Evolutionary conservation across 306 rosid species (phyloP), one percentile per base, ranked within the genome.

Genomic region (Dryas alaskensis): DNA sequence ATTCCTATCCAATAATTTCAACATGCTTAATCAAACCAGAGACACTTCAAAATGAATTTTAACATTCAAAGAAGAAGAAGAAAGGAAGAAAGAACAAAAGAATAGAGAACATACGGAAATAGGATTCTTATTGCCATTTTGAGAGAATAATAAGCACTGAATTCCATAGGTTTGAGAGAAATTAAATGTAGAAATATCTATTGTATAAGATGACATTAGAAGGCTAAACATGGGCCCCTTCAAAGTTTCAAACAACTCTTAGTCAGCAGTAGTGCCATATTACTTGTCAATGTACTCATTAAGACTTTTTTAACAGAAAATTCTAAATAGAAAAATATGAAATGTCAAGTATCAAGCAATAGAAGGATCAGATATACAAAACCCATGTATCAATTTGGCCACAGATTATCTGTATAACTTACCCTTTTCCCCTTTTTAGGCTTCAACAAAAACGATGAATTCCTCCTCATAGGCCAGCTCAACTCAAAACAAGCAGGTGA

Each of bases 401-500:
- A 70, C 43, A 71, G 17, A 42, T 13, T 57, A 71, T 51, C 67
- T 78, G 39, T 53, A 69, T 70, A 65, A 83, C 98, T 54, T 66
- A 94, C 98, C 96, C 98, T 85, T 83, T 88, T 94, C n/a, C 81
- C 46, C 65, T 81, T 82, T 73, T 11, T 88, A 40, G 97, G 98
- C 80, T 63, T 11, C 61, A 3, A 53, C 47, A 94, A 76, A 87
- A 94, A 94, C 3, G 86, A 16, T 10, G 97, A 91, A 0, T 67
- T 75, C 37, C 0, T 19, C 82, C 17, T 82, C 89, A 94, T 91
- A 66, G 98, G 98, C 98, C 98, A 94, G 76, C 60, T 39, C 78
- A 94, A 88, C 47, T 87, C 92, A 78, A 94, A 89, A 88, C 98
- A 94, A 62, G 95, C 77, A 80, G 87, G 92, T 3, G 98, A 91